Percentiles rank a stretch among this genome's conserved stretches.
phyloP scores from a whole-genome alignment of 495 filamentous ascomycete genomes.

The Penicillium soppii region DNA sequence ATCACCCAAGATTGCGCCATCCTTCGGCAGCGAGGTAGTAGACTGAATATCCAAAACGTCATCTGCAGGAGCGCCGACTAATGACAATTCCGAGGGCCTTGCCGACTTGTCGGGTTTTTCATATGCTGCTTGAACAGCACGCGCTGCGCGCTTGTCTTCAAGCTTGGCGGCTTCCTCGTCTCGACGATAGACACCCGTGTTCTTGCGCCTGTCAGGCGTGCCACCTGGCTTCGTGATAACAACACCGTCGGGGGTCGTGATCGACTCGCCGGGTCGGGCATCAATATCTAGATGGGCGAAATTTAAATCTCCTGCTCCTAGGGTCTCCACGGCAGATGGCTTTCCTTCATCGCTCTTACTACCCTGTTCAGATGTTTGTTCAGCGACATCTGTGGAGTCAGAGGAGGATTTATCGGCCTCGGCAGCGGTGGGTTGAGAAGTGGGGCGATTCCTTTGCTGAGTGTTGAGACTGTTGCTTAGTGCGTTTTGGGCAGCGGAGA shows the following conservation, averaged over 20 bases:
- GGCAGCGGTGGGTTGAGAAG: constrained; percentile 20
- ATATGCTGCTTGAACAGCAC: constrained; percentile 62
- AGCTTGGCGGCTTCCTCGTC: constrained; percentile 55
- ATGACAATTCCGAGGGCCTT: constrained; percentile 30
- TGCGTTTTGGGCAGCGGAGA: constrained; percentile 91
- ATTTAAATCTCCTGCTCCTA: constrained; percentile 85
- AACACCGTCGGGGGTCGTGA: constrained; percentile 39
- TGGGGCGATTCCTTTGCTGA: constrained; percentile 37
- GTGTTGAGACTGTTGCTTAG: constrained; percentile 79
- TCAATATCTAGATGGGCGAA: constrained; percentile 69
- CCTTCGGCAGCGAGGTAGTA: constrained; percentile 32
- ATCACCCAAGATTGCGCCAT: constrained; percentile 45
- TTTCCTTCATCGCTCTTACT: constrained; percentile 52
- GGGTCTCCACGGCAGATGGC: constrained; percentile 79
- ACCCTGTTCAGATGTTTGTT: constrained; percentile 11
- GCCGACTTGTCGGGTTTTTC: constrained; percentile 27
- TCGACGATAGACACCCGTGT: constrained; percentile 36
- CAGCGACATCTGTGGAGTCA: constrained; percentile 25
- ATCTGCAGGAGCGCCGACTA: constrained; percentile 26
- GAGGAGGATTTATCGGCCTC: constrained; percentile 26
- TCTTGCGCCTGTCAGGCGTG: constrained; percentile 36
- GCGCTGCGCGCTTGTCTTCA: constrained; percentile 57
- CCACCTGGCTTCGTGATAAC: constrained; percentile 41
- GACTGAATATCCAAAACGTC: constrained; percentile 34
- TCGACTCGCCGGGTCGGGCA: constrained; percentile 34